Percentiles rank a stretch among this genome's conserved stretches.
Evolutionary conservation across 2,329 filamentous ascomycete species (phyloP).

Genomic region (Fusarium pseudoanthophilum): DNA sequence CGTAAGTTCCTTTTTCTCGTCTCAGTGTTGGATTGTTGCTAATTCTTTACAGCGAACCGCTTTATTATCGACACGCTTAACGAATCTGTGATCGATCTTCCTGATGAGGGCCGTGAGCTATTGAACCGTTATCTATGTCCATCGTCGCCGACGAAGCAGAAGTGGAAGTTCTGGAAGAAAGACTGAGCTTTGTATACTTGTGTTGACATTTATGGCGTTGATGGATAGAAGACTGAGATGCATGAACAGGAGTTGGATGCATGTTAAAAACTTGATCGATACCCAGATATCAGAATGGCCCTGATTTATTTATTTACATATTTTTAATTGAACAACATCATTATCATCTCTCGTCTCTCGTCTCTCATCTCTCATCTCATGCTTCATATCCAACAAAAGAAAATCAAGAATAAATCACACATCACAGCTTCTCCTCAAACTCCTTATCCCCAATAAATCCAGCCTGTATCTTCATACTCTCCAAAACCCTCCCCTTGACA

Average conservation of each 20-base stretch:
- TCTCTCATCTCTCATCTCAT: not conserved
- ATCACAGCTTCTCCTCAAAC: constrained; percentile 45
- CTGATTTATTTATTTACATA: not conserved
- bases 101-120: constrained; percentile 50
- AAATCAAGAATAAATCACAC: not conserved
- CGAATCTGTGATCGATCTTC: constrained; percentile 51
- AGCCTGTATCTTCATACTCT: constrained; percentile 82
- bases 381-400: not conserved
- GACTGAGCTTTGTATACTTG: constrained; percentile 6
- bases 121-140: constrained; percentile 48
- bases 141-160: constrained; percentile 33
- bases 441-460: constrained; percentile 57
- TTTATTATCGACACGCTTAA: constrained; percentile 56
- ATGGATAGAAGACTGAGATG: not conserved
- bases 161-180: constrained; percentile 47
- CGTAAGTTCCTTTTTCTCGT: constrained; percentile 50
- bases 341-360: not conserved
- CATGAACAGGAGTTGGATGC: constrained; percentile 14
- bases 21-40: not conserved
- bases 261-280: constrained; percentile 15
- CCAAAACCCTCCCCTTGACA: constrained; percentile 73
- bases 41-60: constrained; percentile 47
- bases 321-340: not conserved
- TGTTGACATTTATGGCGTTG: constrained; percentile 6
- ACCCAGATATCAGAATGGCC: constrained; percentile 37